These are phyloP conservation scores for Zizania latifolia DNA, from an alignment of 176 grass and related monocot species.

Conservation along the genomic window DNA sequence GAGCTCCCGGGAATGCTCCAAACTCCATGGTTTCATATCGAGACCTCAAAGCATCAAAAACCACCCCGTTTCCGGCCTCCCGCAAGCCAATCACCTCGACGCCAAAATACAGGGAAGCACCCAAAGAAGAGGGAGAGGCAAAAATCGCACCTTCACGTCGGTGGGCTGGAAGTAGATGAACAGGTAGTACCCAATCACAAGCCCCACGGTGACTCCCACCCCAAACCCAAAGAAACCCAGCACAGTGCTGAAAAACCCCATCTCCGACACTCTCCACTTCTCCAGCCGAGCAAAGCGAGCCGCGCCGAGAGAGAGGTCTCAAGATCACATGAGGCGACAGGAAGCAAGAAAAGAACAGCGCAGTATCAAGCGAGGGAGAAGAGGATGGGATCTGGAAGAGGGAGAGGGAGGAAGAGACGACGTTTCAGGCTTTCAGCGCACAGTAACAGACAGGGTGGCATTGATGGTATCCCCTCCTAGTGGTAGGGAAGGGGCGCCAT, in stretches of 20 bases:
- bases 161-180: conserved; percentile 81
- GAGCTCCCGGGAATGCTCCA: not conserved
- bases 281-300: not conserved
- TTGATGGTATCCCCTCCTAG: not conserved
- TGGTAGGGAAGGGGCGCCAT: conserved; percentile 8
- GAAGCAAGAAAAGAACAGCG: not conserved
- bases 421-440: not conserved
- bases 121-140: not conserved
- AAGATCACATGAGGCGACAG: conserved; percentile 31
- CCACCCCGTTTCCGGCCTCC: not conserved
- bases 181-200: conserved; percentile 64
- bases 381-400: conserved; percentile 20
- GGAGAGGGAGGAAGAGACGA: not conserved
- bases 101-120: not conserved
- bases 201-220: conserved; percentile 38
- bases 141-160: conserved; percentile 59
- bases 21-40: not conserved
- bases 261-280: not conserved
- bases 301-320: not conserved
- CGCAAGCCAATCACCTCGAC: not conserved
- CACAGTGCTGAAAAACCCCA: conserved; percentile 64
- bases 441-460: conserved; percentile 8
- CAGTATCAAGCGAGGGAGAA: conserved; percentile 1
- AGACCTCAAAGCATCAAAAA: not conserved
- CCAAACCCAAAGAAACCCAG: conserved; percentile 73